Conservation (phyloP, 805 yeast genomes). For the Starmerella roubikii region DNA sequence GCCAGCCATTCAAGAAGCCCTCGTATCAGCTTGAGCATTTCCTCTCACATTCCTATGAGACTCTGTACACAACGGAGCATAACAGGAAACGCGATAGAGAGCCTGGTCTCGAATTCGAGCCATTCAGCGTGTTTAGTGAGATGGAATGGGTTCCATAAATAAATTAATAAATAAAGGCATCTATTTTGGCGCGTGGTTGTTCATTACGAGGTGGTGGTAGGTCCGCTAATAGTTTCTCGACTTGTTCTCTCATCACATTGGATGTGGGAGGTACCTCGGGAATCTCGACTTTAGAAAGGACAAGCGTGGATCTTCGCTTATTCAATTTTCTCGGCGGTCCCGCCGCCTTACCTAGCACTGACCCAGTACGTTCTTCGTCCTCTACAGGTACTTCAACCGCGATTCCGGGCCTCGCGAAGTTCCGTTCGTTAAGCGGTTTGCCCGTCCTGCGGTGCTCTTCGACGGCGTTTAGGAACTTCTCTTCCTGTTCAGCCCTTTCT, state of each 20-base stretch:
- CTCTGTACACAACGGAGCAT: constrained; percentile 41
- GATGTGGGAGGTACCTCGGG: too few species aligned
- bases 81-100: constrained; percentile 24
- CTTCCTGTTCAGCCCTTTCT: constrained; percentile 70
- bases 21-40: constrained; percentile 87
- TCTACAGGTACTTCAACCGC: neutral
- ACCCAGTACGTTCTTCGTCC: too few species aligned
- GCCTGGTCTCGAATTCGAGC: constrained; percentile 56
- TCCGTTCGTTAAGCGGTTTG: neutral
- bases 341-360: too few species aligned
- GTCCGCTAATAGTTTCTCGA: too few species aligned
- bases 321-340: too few species aligned
- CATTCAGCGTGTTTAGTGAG: constrained; percentile 9
- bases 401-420: neutral
- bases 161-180: too few species aligned
- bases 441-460: constrained; percentile 3
- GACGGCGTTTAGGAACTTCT: constrained; percentile 27
- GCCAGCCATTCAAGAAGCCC: constrained; percentile 76
- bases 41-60: constrained; percentile 77
- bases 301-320: too few species aligned
- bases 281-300: too few species aligned
- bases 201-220: too few species aligned
- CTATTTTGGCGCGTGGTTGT: too few species aligned
- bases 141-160: constrained; percentile 1
- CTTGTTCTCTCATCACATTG: too few species aligned